Evolutionary conservation across 805 yeast genomes (phyloP).

Genomic region (Torulaspora delbrueckii): DNA sequence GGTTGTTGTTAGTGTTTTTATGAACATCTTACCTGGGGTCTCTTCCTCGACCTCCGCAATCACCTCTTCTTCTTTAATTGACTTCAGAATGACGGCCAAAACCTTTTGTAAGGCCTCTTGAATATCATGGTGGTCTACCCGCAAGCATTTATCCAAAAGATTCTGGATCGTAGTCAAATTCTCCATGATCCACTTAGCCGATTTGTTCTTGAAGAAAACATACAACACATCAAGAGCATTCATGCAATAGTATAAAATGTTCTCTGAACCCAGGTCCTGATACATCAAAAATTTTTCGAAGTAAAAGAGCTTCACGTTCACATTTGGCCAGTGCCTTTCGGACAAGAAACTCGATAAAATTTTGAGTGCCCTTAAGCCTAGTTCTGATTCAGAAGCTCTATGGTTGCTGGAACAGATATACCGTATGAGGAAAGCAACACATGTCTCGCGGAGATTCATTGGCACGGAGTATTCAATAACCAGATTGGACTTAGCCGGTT

Average conservation of each 20-base stretch:
- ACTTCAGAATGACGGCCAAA: slow-evolving; percentile 59
- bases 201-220: slow-evolving; percentile 74
- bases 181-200: slow-evolving; percentile 70
- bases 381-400: slow-evolving; percentile 74
- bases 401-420: slow-evolving; percentile 84
- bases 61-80: slow-evolving; percentile 48
- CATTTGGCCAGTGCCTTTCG: slow-evolving; percentile 79
- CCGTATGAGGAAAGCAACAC: slow-evolving; percentile 81
- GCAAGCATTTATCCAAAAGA: slow-evolving; percentile 73
- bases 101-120: slow-evolving; percentile 81
- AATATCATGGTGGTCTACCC: slow-evolving; percentile 77
- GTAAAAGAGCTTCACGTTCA: slow-evolving; percentile 75
- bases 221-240: slow-evolving; percentile 88
- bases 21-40: slow-evolving; percentile 59
- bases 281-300: slow-evolving; percentile 83
- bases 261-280: slow-evolving; percentile 65
- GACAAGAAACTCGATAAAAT: slow-evolving; percentile 69
- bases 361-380: slow-evolving; percentile 77
- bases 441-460: slow-evolving; percentile 77
- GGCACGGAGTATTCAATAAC: slow-evolving; percentile 52
- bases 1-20: slow-evolving; percentile 56
- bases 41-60: slow-evolving; percentile 51
- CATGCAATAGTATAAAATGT: slow-evolving; percentile 70
- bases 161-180: slow-evolving; percentile 66
- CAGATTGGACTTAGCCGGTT: not conserved